Evolutionary conservation across 202 grass and related monocot genomes (phyloP), one percentile per base, ranked within the genome.

Genomic region (Hordeum pubiflorum): DNA sequence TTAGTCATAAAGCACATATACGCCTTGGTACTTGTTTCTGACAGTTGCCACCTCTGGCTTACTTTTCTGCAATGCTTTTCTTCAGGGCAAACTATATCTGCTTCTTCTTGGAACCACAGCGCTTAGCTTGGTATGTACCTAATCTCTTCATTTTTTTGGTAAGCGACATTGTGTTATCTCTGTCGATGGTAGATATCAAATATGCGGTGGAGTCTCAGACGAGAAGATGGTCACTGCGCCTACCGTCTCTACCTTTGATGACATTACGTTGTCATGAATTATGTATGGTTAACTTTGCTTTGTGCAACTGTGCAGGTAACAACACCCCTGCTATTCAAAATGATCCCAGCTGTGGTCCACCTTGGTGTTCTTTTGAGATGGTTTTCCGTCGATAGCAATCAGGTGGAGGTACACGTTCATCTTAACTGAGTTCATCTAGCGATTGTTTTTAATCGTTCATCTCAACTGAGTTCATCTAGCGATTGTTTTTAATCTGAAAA

Each of bases 41-140:
- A 29, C 20, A 54, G 9, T 23, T 58, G 38, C 4, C 12, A 65
- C 27, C 11, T 55, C 3, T 23, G 39, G 7, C 18, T 65, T 76
- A 24, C 8, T 29, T 79, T 23, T 63, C 18, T 87, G 22, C 39
- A 31, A 71, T 66, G 44, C 13, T 75, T 85, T 87, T 83, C 69
- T 78, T 76, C 79, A 99, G 96, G 96, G 96, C 59, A 99, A 99
- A 80, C 82, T 99, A 18, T 99, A 99, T 71, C 80, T 99, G 44
- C 83, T 99, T 12, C 96, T 99, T 83, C 92, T 99, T 59, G 96
- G 96, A 63, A 99, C 92, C 72, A 99, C 96, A 83, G 96, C 92
- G 39, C 90, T 99, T 74, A 99, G 96, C 78, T 88, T 99, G 92
- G 92, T 99, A 99, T 61, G 37, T 90, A 24, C 6, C 27, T 71